Evolutionary conservation across 2,329 filamentous ascomycete species (phyloP).

Genomic region (Tothia fuscella): DNA sequence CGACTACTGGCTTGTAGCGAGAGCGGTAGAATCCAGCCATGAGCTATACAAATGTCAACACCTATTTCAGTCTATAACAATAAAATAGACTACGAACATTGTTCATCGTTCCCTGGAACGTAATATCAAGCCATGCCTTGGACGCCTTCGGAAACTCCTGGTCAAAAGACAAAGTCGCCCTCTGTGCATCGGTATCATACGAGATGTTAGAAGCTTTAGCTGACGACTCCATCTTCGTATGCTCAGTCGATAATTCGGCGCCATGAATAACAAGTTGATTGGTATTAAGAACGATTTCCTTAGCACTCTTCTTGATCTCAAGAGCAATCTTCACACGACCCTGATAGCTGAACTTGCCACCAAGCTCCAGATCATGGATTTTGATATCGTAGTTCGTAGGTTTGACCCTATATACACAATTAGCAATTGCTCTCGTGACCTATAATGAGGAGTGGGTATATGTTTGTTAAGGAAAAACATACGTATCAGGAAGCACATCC

Average conservation of each 20-base stretch:
- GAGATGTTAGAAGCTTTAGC: conserved; percentile 54
- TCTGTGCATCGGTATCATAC: conserved; percentile 76
- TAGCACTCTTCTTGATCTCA: conserved; percentile 58
- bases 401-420: conserved; percentile 46
- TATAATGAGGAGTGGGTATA: background rate
- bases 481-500: conserved; percentile 22
- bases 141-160: conserved; percentile 56
- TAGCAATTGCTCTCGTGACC: background rate
- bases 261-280: conserved; percentile 68
- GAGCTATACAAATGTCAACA: conserved; percentile 17
- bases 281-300: conserved; percentile 71
- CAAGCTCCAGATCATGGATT: conserved; percentile 64
- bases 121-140: conserved; percentile 55
- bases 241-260: conserved; percentile 49
- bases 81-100: conserved; percentile 39
- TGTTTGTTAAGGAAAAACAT: conserved; percentile 14
- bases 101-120: conserved; percentile 74
- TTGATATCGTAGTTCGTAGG: conserved; percentile 78
- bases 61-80: background rate
- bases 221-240: conserved; percentile 44
- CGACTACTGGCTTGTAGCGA: conserved; percentile 73
- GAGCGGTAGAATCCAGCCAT: conserved; percentile 93
- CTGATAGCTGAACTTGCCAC: conserved; percentile 67
- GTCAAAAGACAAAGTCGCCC: conserved; percentile 66
- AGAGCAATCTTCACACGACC: conserved; percentile 73